These are phyloP conservation scores for Pleomassaria siparia DNA, from an alignment of 2,329 filamentous ascomycete genomes.

Conservation along the genomic window DNA sequence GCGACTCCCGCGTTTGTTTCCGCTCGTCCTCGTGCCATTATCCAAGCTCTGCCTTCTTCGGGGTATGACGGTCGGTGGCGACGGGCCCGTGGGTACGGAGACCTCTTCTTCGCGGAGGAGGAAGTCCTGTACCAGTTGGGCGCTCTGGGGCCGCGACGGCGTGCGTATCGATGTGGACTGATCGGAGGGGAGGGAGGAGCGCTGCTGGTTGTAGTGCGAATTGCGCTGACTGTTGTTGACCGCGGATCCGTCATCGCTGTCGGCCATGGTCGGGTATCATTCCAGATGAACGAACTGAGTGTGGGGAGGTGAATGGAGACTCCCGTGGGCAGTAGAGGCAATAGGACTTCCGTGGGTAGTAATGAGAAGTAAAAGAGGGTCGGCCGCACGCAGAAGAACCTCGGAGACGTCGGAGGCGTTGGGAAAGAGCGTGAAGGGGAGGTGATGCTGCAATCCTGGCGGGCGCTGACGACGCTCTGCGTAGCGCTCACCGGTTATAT, in stretches of 20 bases:
- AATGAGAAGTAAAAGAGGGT: neutral
- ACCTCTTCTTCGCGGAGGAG: conserved; percentile 18
- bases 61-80: conserved; percentile 16
- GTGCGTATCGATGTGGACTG: conserved; percentile 15
- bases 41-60: conserved; percentile 15
- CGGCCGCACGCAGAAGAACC: neutral
- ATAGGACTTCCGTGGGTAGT: neutral
- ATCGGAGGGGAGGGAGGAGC: conserved; percentile 33
- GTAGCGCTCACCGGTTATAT: neutral
- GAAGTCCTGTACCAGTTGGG: conserved; percentile 19
- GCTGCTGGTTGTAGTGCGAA: conserved; percentile 38
- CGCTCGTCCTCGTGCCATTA: conserved; percentile 6
- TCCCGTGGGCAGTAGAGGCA: neutral
- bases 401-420: no score
- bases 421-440: neutral
- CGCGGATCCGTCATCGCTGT: conserved; percentile 28
- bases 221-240: conserved; percentile 27
- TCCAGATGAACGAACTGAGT: conserved; percentile 1
- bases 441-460: neutral
- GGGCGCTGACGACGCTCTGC: neutral
- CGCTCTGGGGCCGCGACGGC: conserved; percentile 13
- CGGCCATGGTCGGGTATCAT: conserved; percentile 20
- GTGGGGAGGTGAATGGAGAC: neutral
- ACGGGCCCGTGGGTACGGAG: conserved; percentile 10
- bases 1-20: conserved; percentile 5